A percentile compares a stretch with the other conserved stretches of the same genome.
Conservation (phyloP, 805 yeast species). For the Metschnikowia kunwiensis region DNA sequence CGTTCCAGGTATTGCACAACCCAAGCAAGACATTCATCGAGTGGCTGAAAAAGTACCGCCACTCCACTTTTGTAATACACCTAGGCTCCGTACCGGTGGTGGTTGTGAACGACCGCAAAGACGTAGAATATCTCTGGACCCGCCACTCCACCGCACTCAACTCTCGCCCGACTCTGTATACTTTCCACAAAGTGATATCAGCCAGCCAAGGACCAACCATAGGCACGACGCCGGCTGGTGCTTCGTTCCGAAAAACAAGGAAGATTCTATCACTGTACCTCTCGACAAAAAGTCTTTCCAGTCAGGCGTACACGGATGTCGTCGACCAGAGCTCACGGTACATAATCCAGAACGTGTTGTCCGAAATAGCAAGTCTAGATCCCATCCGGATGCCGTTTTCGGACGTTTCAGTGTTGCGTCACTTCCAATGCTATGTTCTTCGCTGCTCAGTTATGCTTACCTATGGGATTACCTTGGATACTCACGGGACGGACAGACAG, state of each 20-base stretch:
- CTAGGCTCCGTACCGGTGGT: constrained; percentile 56
- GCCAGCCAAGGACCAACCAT: constrained; percentile 56
- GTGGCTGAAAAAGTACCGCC: constrained; percentile 44
- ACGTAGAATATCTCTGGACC: constrained; percentile 54
- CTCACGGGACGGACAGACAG: constrained; percentile 30
- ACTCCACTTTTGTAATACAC: constrained; percentile 55
- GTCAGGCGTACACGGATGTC: constrained; percentile 28
- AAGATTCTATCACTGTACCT: constrained; percentile 48
- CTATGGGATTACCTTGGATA: constrained; percentile 50
- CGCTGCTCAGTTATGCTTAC: constrained; percentile 49
- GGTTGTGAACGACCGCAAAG: constrained; percentile 63
- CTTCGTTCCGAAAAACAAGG: constrained; percentile 44
- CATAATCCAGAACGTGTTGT: constrained; percentile 20
- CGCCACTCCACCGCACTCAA: constrained; percentile 47
- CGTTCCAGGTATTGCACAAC: constrained; percentile 41
- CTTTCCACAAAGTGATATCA: constrained; percentile 64
- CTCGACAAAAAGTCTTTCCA: constrained; percentile 28
- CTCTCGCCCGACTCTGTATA: constrained; percentile 64
- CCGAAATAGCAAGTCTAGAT: constrained; percentile 14
- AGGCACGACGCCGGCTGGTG: constrained; percentile 62
- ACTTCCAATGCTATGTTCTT: constrained; percentile 50
- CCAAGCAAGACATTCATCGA: constrained; percentile 49
- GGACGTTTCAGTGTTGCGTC: constrained; percentile 41
- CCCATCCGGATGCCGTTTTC: constrained; percentile 9
- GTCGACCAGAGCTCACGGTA: constrained; percentile 38